phyloP scores from a whole-genome alignment of 2,329 filamentous ascomycete species.

The Pyricularia pennisetigena region DNA sequence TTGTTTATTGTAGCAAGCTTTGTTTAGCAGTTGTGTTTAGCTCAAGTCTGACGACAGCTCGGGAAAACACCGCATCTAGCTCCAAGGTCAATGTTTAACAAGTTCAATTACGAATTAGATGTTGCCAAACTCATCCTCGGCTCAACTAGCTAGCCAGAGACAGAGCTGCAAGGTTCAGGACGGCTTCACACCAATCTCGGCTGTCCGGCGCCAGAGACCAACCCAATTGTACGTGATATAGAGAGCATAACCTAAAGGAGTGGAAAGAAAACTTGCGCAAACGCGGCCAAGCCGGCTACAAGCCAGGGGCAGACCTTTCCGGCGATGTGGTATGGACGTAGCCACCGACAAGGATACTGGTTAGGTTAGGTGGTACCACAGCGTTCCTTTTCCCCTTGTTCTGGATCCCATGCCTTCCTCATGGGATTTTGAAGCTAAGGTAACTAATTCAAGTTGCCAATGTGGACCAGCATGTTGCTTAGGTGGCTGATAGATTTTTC shows the following conservation, averaged over 20 bases:
- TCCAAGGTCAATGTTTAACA: too few relatives aligned
- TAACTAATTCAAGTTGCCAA: background rate
- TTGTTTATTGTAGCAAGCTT: background rate
- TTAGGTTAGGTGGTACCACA: background rate
- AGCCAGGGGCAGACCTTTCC: background rate
- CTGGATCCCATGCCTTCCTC: background rate
- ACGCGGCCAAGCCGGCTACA: background rate
- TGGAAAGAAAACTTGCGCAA: background rate
- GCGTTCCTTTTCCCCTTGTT: background rate
- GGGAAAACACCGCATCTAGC: background rate
- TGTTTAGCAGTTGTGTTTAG: accelerated
- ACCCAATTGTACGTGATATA: background rate
- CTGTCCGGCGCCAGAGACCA: background rate
- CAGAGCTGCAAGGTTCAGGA: background rate
- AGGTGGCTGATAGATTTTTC: background rate
- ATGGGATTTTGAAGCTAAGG: background rate
- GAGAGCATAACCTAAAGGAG: background rate
- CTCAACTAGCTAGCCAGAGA: background rate
- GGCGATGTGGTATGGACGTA: background rate
- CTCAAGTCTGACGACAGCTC: background rate
- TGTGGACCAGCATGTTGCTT: background rate
- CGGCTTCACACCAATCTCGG: background rate
- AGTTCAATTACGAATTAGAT: background rate
- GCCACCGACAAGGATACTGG: background rate
- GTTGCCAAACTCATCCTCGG: background rate